Evolutionary conservation across 176 grass and related monocot genomes (phyloP).

Genomic region (Saccharum officinarum): DNA sequence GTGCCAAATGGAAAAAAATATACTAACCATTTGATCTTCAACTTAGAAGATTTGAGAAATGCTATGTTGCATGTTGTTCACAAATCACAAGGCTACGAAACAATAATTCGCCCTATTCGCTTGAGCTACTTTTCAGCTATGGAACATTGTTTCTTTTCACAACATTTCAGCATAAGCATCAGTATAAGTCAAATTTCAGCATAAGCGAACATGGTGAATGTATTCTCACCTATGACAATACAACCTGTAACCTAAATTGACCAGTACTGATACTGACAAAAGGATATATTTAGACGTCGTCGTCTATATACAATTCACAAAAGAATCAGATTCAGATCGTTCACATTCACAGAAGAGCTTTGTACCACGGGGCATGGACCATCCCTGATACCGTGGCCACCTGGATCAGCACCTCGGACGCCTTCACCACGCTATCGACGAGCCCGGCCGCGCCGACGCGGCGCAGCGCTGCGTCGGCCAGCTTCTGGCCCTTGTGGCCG

Average conservation of each 20-base stretch:
- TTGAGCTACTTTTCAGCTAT: no score
- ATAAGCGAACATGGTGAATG: no score
- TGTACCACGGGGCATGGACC: constrained; percentile 78
- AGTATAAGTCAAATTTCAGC: no score
- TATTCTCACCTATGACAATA: neutral
- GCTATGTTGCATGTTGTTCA: no score
- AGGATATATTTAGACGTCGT: constrained; percentile 21
- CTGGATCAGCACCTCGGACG: constrained; percentile 42
- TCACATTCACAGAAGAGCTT: constrained; percentile 52
- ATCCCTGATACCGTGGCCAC: constrained; percentile 52
- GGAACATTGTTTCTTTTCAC: no score
- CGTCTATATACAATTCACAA: constrained; percentile 30
- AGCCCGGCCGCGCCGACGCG: constrained; percentile 53
- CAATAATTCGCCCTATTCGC: no score
- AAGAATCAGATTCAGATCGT: neutral
- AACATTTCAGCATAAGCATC: no score
- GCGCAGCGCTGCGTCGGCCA: constrained; percentile 62
- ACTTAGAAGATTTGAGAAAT: no score
- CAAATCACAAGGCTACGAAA: neutral
- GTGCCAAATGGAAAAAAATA: no score
- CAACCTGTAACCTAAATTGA: neutral
- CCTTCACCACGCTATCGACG: constrained; percentile 41
- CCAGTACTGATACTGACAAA: no score
- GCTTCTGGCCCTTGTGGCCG: constrained; percentile 48
- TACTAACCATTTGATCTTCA: no score